Base-by-base conservation (phyloP, 1,284 basidiomycete genomes). In the Exsudoporus floridanus region DNA sequence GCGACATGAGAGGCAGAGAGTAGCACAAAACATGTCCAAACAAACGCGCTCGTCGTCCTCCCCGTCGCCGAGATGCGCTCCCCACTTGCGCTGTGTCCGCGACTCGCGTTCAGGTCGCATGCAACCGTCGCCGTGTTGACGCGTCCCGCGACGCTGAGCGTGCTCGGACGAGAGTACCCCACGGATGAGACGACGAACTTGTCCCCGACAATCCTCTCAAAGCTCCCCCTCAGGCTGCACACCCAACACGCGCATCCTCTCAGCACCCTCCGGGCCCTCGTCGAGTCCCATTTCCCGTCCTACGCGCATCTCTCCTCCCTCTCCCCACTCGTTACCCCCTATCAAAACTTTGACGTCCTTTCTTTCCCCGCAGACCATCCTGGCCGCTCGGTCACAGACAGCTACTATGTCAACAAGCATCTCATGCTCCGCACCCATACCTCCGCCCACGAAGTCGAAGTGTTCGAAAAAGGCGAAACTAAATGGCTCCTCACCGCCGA, bases 351-450 rank as follows among this genome's bases (percentile, higher is more conserved):
- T 72, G 97, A 98, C 72, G 91, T 96, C 61, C 85, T 99, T 21
- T 94, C 92, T 14, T 98, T 99, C 73, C 87, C 96, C 0, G 66
- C 77, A 6, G 94, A 98, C 74, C 97, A 99, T 69, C 95, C 96
- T 1, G 97, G 97, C 2, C 84, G 97, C 51, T 81, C 86, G 19
- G 77, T 84, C 43, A 92, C 92, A 25, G 97, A 99, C 75, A 93
- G 90, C 62, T 99, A 99, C 78, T 99, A 99, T 71, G 77, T 98
- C 62, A 99, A 99, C 77, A 81, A 81, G 60, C 76, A 84, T 60
- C 79, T 88, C 59, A 95, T 99, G 88, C 83, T 99, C 45, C 88
- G 97, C 40, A 99, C 97, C 0, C 97, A 99, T 71, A 98, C 97
- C 0, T 94, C 91, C 19, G 94, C 97, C 3, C 97, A 99, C 71